Percentiles rank a stretch among this genome's conserved stretches.
Evolutionary conservation across 2,329 filamentous ascomycete genomes (phyloP).

Genomic region (Lasiodiplodia gonubiensis): DNA sequence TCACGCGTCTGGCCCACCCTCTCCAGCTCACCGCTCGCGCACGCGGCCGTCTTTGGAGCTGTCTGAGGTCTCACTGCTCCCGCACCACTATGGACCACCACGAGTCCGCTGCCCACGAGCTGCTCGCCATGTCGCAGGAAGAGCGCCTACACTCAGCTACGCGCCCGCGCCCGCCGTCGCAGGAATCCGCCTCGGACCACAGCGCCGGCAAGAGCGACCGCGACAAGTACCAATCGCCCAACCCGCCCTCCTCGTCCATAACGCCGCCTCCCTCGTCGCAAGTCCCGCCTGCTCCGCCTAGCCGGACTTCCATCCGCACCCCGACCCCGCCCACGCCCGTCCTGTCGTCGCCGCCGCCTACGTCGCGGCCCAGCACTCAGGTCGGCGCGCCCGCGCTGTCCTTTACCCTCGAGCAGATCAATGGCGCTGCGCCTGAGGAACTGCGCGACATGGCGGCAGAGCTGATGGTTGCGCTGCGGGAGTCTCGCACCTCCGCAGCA

Average conservation of each 20-base stretch:
- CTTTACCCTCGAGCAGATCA: slow-evolving; percentile 59
- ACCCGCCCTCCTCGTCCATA: slow-evolving; percentile 59
- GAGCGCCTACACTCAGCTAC: slow-evolving; percentile 20
- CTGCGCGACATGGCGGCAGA: slow-evolving; percentile 60
- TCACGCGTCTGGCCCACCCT: slow-evolving; percentile 30
- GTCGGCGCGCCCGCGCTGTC: slow-evolving; percentile 39
- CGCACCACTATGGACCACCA: slow-evolving; percentile 24
- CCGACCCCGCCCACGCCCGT: slow-evolving; percentile 58
- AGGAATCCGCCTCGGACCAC: slow-evolving; percentile 18
- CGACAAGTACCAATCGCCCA: slow-evolving; percentile 44
- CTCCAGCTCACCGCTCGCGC: slow-evolving; percentile 15
- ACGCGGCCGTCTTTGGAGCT: slow-evolving; percentile 5
- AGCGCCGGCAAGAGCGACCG: slow-evolving; percentile 23
- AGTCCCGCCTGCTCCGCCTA: slow-evolving; percentile 48
- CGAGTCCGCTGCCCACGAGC: slow-evolving; percentile 21
- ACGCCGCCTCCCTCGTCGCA: slow-evolving; percentile 70
- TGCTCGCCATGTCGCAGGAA: slow-evolving; percentile 28
- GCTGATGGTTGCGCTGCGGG: slow-evolving; percentile 61
- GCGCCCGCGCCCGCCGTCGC: slow-evolving; percentile 16
- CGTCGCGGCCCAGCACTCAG: slow-evolving; percentile 37
- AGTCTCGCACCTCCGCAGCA: slow-evolving; percentile 80
- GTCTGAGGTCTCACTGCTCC: background rate
- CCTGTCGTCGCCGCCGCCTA: slow-evolving; percentile 57
- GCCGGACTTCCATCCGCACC: slow-evolving; percentile 50
- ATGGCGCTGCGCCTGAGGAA: slow-evolving; percentile 57